phyloP scores from a whole-genome alignment of 139 green algal genomes.

The Micromonas pusilla region DNA sequence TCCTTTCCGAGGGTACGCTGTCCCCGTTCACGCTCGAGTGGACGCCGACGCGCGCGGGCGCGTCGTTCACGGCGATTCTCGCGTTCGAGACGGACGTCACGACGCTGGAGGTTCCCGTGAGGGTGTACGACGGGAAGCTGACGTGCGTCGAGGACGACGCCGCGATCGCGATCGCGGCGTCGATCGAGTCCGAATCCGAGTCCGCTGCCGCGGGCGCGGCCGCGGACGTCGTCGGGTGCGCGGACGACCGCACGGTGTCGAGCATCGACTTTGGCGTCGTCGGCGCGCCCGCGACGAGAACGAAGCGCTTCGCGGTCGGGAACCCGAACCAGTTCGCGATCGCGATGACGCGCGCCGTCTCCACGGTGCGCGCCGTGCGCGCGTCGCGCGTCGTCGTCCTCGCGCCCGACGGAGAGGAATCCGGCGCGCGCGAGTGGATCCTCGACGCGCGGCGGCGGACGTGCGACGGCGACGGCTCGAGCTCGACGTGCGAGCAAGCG shows the following conservation, averaged over 20 bases:
- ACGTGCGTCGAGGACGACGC: neutral
- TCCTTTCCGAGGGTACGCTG: neutral
- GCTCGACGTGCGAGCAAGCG: neutral
- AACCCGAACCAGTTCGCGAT: neutral
- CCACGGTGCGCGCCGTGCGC: neutral
- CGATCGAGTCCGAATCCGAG: neutral
- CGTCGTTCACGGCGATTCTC: neutral
- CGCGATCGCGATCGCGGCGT: neutral
- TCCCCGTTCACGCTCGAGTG: neutral
- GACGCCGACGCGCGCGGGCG: neutral
- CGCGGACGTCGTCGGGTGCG: neutral
- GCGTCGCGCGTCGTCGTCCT: neutral
- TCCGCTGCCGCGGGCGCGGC: too few species aligned
- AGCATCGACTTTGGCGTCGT: neutral
- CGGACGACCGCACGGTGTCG: neutral
- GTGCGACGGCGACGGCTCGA: neutral
- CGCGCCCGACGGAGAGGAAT: neutral
- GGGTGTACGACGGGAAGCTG: neutral
- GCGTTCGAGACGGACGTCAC: neutral
- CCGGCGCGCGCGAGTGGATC: neutral
- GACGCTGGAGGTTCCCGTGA: neutral
- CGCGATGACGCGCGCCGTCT: neutral
- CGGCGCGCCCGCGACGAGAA: too few species aligned
- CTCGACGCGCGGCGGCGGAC: neutral
- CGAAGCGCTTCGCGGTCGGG: neutral